Evolutionary conservation across 495 filamentous ascomycete genomes (phyloP).

Genomic region (Penicillium flavigenum): DNA sequence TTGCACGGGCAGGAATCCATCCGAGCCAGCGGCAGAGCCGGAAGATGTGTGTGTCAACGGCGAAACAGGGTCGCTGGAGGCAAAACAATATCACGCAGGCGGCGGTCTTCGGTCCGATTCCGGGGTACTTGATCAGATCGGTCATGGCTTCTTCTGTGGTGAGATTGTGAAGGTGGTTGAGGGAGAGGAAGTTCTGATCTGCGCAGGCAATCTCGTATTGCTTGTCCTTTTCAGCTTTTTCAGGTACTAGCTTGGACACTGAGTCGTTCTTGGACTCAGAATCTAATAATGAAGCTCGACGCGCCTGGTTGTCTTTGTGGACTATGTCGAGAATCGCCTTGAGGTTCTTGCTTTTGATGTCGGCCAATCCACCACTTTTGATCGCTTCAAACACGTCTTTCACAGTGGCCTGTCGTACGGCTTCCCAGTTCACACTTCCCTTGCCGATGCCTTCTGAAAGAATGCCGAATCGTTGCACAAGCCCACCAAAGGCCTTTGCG

Average conservation of each 20-base stretch:
- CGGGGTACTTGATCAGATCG: conserved; percentile 72
- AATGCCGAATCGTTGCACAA: conserved; percentile 69
- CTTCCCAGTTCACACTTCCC: conserved; percentile 86
- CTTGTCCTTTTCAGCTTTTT: conserved; percentile 41
- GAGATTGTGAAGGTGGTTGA: conserved; percentile 75
- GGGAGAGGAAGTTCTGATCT: conserved; percentile 59
- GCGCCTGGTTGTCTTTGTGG: conserved; percentile 62
- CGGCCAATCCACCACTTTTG: conserved; percentile 64
- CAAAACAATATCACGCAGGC: conserved; percentile 84
- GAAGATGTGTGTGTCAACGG: conserved; percentile 84
- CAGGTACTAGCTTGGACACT: conserved; percentile 1
- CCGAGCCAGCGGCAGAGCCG: conserved; percentile 80
- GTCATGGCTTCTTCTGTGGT: conserved; percentile 67
- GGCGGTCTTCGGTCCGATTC: conserved; percentile 89
- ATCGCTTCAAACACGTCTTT: conserved; percentile 71
- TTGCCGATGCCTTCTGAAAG: conserved; percentile 60
- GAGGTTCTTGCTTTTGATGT: conserved; percentile 72
- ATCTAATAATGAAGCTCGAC: conserved; percentile 36
- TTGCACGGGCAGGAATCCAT: conserved; percentile 67
- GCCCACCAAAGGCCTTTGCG: conserved; percentile 65
- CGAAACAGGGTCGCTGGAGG: conserved; percentile 72
- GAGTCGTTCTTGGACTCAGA: conserved; percentile 1
- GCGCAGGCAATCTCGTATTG: conserved; percentile 52
- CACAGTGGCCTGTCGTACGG: conserved; percentile 62
- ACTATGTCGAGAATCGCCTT: conserved; percentile 81